Conservation (phyloP, 345 rosid species). For the Combretum micranthum region DNA sequence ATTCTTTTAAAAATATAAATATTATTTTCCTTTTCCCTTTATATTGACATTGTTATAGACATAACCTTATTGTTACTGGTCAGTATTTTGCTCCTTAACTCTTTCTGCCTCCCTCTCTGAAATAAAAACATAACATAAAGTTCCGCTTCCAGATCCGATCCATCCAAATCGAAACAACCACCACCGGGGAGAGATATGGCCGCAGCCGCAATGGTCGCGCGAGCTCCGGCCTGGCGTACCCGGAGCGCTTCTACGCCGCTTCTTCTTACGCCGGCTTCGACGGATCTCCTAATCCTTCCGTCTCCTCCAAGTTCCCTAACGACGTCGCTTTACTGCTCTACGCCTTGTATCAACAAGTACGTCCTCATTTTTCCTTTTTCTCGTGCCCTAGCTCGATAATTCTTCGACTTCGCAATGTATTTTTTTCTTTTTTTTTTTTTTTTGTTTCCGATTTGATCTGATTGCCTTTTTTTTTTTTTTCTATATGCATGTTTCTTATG, state of each 20-base stretch:
- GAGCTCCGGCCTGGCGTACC: conserved; percentile 92
- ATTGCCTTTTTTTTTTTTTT: no score
- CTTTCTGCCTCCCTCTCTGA: not conserved
- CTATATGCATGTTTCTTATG: no score
- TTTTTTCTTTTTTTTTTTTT: not conserved
- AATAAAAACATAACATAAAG: not conserved
- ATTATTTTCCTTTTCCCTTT: no score
- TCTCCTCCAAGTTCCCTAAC: conserved; percentile 67
- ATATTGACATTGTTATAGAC: no score
- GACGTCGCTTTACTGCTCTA: conserved; percentile 85
- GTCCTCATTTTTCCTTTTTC: not conserved
- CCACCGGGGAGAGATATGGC: conserved; percentile 37
- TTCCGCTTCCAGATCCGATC: not conserved
- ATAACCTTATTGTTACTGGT: no score
- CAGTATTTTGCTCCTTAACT: no score
- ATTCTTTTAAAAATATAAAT: no score
- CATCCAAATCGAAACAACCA: no score
- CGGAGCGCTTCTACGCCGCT: conserved; percentile 96
- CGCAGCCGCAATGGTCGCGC: conserved; percentile 48
- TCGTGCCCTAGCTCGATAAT: conserved; percentile 17
- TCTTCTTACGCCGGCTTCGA: conserved; percentile 82
- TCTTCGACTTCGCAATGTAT: not conserved
- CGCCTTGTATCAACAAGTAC: conserved; percentile 84
- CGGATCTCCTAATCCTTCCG: conserved; percentile 62
- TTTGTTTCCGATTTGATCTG: no score